Base-by-base conservation (phyloP, 2,329 filamentous ascomycete species). In the Decorospora gaudefroyi region DNA sequence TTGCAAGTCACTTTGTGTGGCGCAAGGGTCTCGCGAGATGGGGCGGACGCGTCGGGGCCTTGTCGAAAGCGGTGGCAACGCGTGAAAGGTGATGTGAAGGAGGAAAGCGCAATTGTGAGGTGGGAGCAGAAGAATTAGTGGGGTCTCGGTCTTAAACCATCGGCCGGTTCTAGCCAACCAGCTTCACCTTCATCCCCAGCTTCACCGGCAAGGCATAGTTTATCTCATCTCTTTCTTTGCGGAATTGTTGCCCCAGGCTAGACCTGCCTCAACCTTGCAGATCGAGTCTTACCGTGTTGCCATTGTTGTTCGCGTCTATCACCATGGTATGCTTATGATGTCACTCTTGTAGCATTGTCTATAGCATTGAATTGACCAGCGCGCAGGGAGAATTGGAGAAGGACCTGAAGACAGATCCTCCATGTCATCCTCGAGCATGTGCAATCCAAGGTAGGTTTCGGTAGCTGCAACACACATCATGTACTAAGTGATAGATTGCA, bases 351-450 rank as follows among this genome's bases (percentile, higher is more conserved):
- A 36, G 13, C 12, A 32, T 9, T 9, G 12, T 35, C 28, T 33
- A 31, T 40, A 49, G 26, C 21, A 32, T 27, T n/a, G 17, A 22
- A 34, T 48, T 60, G 35, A 59, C 37, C 30, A 33, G 16, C 13
- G 12, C 7, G 4, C 17, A 52, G 51, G 78, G 75, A 69, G 71
- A 44, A n/a, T 69, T 85, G 10, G 83, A 89, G 59, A 79, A 87
- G 62, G 88, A 91, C 68, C 70, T 95, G 23, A 81, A 81, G 46
- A 80, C 82, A 23, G 82, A 88, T 61, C 88, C 89, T 50, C 86
- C 91, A 16, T 96, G 91, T 65, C 90, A 95, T 75, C 82, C 90
- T 45, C 82, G 86, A 65, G 92, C 91, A 51, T 96, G 91, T 73
- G 90, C 88, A 6, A 96, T 96, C 49, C 91, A 96, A 81, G 82